A percentile compares a stretch with the other conserved stretches of the same genome.
phyloP scores from a whole-genome alignment of 371 early-diverging fungal genomes.

The Rhizopus stolonifer region DNA sequence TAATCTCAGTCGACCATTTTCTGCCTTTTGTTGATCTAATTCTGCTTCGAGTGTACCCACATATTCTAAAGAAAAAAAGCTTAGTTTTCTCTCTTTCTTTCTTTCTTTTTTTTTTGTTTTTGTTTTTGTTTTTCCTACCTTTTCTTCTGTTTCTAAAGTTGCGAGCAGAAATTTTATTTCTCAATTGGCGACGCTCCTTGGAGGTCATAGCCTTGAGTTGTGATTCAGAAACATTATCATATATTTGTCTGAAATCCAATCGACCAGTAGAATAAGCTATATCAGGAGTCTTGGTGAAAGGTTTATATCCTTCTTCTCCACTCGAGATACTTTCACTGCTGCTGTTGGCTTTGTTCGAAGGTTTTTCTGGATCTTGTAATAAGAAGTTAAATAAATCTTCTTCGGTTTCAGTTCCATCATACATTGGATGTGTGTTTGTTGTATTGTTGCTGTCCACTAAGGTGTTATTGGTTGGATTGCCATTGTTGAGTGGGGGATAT shows the following conservation, averaged over 20 bases:
- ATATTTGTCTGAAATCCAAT: constrained; percentile 21
- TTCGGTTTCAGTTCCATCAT: constrained; percentile 1
- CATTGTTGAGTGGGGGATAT: not conserved
- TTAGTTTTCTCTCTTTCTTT: constrained; percentile 11
- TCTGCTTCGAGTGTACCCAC: constrained; percentile 69
- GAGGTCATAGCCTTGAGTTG: constrained; percentile 65
- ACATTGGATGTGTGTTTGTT: not conserved
- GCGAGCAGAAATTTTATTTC: constrained; percentile 90
- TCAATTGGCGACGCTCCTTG: constrained; percentile 84
- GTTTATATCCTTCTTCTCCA: constrained; percentile 8
- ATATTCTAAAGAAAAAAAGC: constrained; percentile 57
- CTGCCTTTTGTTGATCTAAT: constrained; percentile 45
- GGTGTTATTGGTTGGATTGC: too few relatives aligned
- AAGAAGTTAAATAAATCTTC: constrained; percentile 20
- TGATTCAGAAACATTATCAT: constrained; percentile 26
- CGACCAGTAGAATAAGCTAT: constrained; percentile 10
- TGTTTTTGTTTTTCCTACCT: constrained; percentile 48
- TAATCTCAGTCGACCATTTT: constrained; percentile 55
- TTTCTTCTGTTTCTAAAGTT: constrained; percentile 87
- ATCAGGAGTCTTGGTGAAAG: not conserved
- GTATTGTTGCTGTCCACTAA: constrained; percentile 4
- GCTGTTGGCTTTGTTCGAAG: not conserved
- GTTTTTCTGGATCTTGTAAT: constrained; percentile 4
- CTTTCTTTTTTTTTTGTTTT: too few relatives aligned
- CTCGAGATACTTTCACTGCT: not conserved